Conservation (phyloP, 371 early-diverging fungal species). For the Zychaea mexicana region DNA sequence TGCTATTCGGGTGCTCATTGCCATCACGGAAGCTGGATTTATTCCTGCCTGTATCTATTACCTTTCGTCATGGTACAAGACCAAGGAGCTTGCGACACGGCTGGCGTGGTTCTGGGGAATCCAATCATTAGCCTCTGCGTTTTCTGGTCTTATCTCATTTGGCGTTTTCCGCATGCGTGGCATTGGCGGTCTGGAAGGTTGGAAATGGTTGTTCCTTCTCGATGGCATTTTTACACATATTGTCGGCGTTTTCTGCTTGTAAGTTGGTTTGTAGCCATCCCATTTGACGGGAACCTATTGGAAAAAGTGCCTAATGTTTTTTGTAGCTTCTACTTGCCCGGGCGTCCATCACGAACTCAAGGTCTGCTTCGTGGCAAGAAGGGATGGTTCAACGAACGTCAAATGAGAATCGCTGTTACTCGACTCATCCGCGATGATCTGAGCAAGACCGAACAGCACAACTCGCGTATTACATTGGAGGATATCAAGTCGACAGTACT, state of each 20-base stretch:
- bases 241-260: constrained; percentile 45
- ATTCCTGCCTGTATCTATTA: constrained; percentile 63
- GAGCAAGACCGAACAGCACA: constrained; percentile 43
- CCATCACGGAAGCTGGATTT: constrained; percentile 51
- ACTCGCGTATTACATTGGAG: constrained; percentile 12
- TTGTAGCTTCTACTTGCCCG: constrained; percentile 54
- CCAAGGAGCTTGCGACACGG: constrained; percentile 57
- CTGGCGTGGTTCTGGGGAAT: constrained; percentile 65
- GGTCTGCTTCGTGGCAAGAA: constrained; percentile 34
- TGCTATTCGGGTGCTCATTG: constrained; percentile 31
- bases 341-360: constrained; percentile 37
- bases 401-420: constrained; percentile 51
- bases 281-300: too few species aligned
- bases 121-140: constrained; percentile 57
- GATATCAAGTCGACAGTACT: constrained; percentile 7
- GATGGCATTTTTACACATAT: constrained; percentile 56
- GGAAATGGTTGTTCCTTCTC: constrained; percentile 61
- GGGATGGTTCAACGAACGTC: constrained; percentile 25
- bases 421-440: constrained; percentile 56
- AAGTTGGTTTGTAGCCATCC: too few species aligned
- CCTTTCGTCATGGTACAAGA: constrained; percentile 62
- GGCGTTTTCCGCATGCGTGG: constrained; percentile 58
- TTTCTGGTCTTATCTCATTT: constrained; percentile 60
- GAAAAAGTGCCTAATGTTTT: too few species aligned
- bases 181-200: constrained; percentile 55